These are phyloP conservation scores for Nakazawaea pomicola DNA, from an alignment of 805 yeast species.

Conservation along the genomic window DNA sequence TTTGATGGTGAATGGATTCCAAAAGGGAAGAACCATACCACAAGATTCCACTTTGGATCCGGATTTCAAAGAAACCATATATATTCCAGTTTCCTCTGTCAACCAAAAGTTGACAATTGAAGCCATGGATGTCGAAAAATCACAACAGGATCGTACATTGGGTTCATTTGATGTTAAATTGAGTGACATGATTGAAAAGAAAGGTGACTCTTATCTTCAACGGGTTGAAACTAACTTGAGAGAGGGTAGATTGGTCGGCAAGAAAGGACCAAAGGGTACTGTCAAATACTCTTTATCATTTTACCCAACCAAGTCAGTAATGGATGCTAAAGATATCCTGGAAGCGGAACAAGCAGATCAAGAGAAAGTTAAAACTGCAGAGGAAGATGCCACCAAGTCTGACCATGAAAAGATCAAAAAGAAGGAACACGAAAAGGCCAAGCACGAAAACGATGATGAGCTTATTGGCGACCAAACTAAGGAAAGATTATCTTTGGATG, in stretches of 20 bases:
- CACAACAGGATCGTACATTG: conserved; percentile 76
- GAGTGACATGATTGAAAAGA: conserved; percentile 59
- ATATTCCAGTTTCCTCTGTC: conserved; percentile 76
- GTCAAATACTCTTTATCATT: conserved; percentile 72
- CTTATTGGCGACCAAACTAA: conserved; percentile 33
- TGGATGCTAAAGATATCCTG: conserved; percentile 65
- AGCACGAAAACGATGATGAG: conserved; percentile 31
- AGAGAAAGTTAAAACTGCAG: conserved; percentile 31
- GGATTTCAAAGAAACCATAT: conserved; percentile 77
- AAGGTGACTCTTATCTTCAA: conserved; percentile 62
- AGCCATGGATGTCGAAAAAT: conserved; percentile 85
- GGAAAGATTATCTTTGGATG: conserved; percentile 50
- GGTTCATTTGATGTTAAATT: conserved; percentile 76
- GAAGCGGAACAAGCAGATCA: conserved; percentile 37
- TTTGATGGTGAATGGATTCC: conserved; percentile 69
- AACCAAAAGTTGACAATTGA: conserved; percentile 81
- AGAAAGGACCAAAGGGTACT: conserved; percentile 80
- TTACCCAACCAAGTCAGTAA: conserved; percentile 79
- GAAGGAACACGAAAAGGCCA: conserved; percentile 27
- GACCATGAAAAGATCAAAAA: conserved; percentile 24
- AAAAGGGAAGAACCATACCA: conserved; percentile 72
- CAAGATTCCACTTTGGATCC: conserved; percentile 68
- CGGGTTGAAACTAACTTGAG: conserved; percentile 51
- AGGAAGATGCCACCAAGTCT: conserved; percentile 20
- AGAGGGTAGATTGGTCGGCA: conserved; percentile 59